Evolutionary conservation across 345 rosid genomes (phyloP).

Genomic region (Arabis hirsuta): DNA sequence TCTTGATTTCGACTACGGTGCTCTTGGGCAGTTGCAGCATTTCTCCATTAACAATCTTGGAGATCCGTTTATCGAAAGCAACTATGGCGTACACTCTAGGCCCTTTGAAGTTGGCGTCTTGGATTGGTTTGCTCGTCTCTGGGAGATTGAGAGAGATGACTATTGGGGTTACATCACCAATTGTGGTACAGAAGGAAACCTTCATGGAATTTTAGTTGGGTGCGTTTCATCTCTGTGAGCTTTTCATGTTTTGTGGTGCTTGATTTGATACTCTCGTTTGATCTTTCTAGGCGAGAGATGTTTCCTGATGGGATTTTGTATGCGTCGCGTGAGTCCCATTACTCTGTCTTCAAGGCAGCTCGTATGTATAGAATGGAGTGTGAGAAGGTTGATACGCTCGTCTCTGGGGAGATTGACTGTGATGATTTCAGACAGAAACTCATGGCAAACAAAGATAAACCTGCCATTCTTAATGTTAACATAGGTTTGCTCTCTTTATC

Average conservation of each 20-base stretch:
- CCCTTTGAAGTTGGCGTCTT: slow-evolving; percentile 98
- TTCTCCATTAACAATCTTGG: slow-evolving; percentile 97
- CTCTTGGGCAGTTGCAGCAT: slow-evolving; percentile 89
- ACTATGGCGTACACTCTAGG: slow-evolving; percentile 97
- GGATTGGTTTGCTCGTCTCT: slow-evolving; percentile 98
- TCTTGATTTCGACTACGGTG: slow-evolving; percentile 96
- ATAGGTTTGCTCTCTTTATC: slow-evolving; percentile 64
- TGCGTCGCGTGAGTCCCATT: slow-evolving; percentile 86
- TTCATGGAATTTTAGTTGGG: slow-evolving; percentile 98
- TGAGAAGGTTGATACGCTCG: slow-evolving; percentile 67
- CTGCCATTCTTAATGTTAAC: slow-evolving; percentile 89
- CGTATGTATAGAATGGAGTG: slow-evolving; percentile 97
- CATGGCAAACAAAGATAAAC: slow-evolving; percentile 83
- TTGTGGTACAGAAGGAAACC: slow-evolving; percentile 99
- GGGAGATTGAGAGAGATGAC: slow-evolving; percentile 95
- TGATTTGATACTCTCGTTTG: slow-evolving; percentile 2
- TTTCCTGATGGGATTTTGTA: slow-evolving; percentile 91
- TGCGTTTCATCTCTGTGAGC: slow-evolving; percentile 26
- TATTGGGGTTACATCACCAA: slow-evolving; percentile 99
- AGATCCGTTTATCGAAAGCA: slow-evolving; percentile 97
- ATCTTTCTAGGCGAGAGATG: slow-evolving; percentile 71
- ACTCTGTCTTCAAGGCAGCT: slow-evolving; percentile 94
- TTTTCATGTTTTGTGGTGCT: neutral
- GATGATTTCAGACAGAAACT: slow-evolving; percentile 66
- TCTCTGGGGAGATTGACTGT: slow-evolving; percentile 93